These are phyloP conservation scores for Zygoascus bituminiphila DNA, from an alignment of 805 yeast species.

Conservation along the genomic window DNA sequence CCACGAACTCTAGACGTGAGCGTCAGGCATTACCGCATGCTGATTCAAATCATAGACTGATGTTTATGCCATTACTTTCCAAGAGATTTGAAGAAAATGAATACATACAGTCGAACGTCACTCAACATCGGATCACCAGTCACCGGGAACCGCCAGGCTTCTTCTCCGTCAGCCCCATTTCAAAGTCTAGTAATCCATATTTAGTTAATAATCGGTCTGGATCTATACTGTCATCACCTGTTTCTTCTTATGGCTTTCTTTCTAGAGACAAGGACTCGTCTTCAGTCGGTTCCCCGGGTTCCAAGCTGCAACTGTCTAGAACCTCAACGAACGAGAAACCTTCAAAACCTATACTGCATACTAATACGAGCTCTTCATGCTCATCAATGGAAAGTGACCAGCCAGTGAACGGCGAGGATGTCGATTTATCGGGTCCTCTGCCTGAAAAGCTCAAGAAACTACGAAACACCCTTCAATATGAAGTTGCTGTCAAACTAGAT, in stretches of 20 bases:
- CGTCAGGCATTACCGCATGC: too few relatives aligned
- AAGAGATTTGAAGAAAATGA: neutral
- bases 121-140: too few relatives aligned
- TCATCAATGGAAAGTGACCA: neutral
- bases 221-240: neutral
- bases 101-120: neutral
- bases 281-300: too few relatives aligned
- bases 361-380: too few relatives aligned
- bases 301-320: too few relatives aligned
- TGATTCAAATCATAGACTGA: neutral
- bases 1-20: too few relatives aligned
- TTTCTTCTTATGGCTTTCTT: neutral
- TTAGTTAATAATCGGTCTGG: neutral
- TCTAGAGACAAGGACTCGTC: too few relatives aligned
- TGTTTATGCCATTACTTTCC: neutral
- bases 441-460: slow-evolving; percentile 11
- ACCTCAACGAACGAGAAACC: too few relatives aligned
- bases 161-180: neutral
- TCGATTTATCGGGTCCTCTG: slow-evolving; percentile 1
- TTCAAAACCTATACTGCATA: too few relatives aligned
- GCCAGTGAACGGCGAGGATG: neutral
- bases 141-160: too few relatives aligned
- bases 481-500: slow-evolving; percentile 14
- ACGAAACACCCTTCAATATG: slow-evolving; percentile 13
- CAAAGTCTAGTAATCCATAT: neutral